A percentile compares a stretch with the other conserved stretches of the same genome.
phyloP scores from a whole-genome alignment of 2,329 filamentous ascomycete species.

The Myriosclerotinia scirpicola region DNA sequence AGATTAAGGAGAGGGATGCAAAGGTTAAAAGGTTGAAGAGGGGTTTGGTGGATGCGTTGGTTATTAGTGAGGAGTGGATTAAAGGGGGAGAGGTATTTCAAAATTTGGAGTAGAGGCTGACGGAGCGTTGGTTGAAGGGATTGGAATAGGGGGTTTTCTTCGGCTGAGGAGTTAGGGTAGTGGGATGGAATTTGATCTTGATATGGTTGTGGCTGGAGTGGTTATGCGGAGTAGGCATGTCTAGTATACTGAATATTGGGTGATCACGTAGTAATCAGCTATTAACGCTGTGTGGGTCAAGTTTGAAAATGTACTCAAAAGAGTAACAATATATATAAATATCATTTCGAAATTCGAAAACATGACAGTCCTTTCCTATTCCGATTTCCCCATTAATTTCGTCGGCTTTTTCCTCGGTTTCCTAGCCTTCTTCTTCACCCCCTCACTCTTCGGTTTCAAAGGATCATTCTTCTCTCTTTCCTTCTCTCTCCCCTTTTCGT shows the following conservation, averaged over 20 bases:
- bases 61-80: conserved; percentile 24
- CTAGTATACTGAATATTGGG: not conserved
- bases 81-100: conserved; percentile 8
- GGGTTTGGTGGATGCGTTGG: conserved; percentile 45
- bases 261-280: too few species aligned
- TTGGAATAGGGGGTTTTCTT: not conserved
- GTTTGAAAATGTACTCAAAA: too few species aligned
- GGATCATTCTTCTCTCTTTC: not conserved
- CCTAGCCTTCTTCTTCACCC: not conserved
- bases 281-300: too few species aligned
- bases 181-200: not conserved
- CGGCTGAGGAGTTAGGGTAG: not conserved
- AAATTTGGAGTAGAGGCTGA: not conserved
- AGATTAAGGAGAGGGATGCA: conserved; percentile 59
- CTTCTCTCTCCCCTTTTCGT: not conserved
- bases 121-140: not conserved
- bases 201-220: not conserved
- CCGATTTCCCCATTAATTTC: too few species aligned
- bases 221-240: not conserved
- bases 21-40: conserved; percentile 48
- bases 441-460: not conserved
- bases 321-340: too few species aligned
- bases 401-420: too few species aligned
- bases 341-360: too few species aligned
- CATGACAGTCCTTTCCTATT: too few species aligned